Evolutionary conservation across 2,329 filamentous ascomycete genomes (phyloP), one percentile per base, ranked within the genome.

Genomic region (Aspergillus floridensis): DNA sequence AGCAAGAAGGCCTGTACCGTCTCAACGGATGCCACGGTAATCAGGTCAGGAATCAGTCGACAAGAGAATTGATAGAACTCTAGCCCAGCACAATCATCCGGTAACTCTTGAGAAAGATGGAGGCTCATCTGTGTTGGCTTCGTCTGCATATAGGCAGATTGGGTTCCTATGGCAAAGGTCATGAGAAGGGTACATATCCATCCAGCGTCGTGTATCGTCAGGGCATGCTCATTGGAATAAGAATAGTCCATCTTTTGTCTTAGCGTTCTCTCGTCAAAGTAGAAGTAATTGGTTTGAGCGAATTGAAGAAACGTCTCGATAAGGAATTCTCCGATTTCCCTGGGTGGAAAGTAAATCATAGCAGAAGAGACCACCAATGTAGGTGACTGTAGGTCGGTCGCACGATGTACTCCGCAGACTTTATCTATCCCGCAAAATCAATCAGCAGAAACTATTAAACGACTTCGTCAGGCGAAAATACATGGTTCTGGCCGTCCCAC

Each of bases 21-120:
- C 67, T 83, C 79, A 10, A 84, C 70, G 3, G 81, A 84, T 0
- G 81, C 79, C 24, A 79, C 75, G 0, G 80, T 80, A 41, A 84
- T 82, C 31, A 83, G 76, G 58, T 84, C 82, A 2, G 82, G 80
- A 1, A 84, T 74, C 7, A 84, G 72, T 62, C 77, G 78, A 53
- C 78, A 79, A 0, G 81, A 80, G 59, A 79, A 78, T 54, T 81
- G 78, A 61, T 84, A 84, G 59, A 84, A 81, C 51, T 78, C 77
- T 5, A 82, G 70, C 0, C 82, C 82, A 1, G 83, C 74, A 10
- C 79, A 75, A 54, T 82, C 79, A 58, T 82, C 80, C 0, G 77
- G 32, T 12, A 35, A 16, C 32, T 35, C 12, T 4, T 16, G 11
- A 3, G 32, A 16, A 16, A 35, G 11, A 5, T 35, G 32, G 12